Evolutionary conservation across 164 flowering plant species (phyloP), one percentile per base, ranked within the genome.

Genomic region (Brasenia schreberi): DNA sequence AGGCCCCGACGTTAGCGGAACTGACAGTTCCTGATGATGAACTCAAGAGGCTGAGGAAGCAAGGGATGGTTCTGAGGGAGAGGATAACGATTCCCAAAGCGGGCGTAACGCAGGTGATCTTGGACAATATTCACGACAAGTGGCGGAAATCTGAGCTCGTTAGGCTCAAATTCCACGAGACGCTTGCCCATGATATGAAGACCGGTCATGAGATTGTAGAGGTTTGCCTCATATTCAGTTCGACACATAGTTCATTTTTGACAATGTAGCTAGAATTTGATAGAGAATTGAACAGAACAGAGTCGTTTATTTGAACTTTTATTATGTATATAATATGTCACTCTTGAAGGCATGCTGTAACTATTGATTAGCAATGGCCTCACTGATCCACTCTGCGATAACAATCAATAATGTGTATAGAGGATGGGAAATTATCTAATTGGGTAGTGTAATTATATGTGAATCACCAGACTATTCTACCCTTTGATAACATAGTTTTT

Each of bases 91-190:
- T 95, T 12, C 83, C 99, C 1, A 95, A 95, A 69, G 99, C 99
- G 0, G 99, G 99, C 42, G 66, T 88, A 23, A 95, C 97, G 0
- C 84, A 80, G 75, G 92, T 72, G 4, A 84, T 95, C 52, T 63
- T 92, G 52, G 91, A 87, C 73, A 90, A 86, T 82, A 90, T 95
- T 77, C 92, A 89, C 71, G 86, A 78, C 17, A 71, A 75, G 69
- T 95, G 99, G 99, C 84, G 92, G 80, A 88, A 83, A 77, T 76
- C 81, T 18, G 99, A 95, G 78, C 66, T 95, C 65, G 97, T 90
- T 45, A 82, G 97, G 80, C 85, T 95, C 27, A 95, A 88, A 77
- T 95, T 95, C 73, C 99, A 95, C 69, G 97, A 95, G 74, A 76
- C 76, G 1, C 85, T 95, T 65, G 97, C 96, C 0, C 80, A 69